Conservation (phyloP, 176 grass and related monocot genomes). For the Bolboschoenus planiculmis region DNA sequence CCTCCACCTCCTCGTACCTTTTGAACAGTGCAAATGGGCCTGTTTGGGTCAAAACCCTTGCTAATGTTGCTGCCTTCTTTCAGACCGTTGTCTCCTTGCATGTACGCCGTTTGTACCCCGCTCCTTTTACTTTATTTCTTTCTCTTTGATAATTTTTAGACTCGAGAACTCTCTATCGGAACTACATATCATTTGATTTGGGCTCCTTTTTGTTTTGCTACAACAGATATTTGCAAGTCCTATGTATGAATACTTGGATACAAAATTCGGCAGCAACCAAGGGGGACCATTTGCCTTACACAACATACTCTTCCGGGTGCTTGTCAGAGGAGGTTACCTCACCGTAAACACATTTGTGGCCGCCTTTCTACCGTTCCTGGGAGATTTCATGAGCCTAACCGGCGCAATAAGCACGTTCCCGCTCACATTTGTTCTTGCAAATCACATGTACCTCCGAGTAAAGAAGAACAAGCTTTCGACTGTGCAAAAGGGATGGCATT, state of each 20-base stretch:
- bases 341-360: slow-evolving; percentile 78
- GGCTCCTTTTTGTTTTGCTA: not conserved
- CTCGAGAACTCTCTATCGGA: not conserved
- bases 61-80: slow-evolving; percentile 73
- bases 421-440: slow-evolving; percentile 86
- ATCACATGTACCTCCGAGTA: slow-evolving; percentile 89
- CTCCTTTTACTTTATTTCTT: not conserved
- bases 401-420: slow-evolving; percentile 89
- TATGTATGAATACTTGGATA: slow-evolving; percentile 94
- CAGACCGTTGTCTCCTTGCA: slow-evolving; percentile 84
- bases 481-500: slow-evolving; percentile 71
- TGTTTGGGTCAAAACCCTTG: slow-evolving; percentile 58
- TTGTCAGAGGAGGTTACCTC: slow-evolving; percentile 83
- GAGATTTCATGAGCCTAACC: slow-evolving; percentile 95
- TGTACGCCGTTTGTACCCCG: slow-evolving; percentile 25
- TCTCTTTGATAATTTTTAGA: not conserved
- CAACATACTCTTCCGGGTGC: slow-evolving; percentile 62
- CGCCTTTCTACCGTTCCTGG: slow-evolving; percentile 70
- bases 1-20: slow-evolving; percentile 73
- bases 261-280: slow-evolving; percentile 53
- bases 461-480: slow-evolving; percentile 49
- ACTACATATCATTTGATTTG: not conserved
- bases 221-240: slow-evolving; percentile 92
- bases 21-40: slow-evolving; percentile 67
- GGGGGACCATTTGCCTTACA: slow-evolving; percentile 61